Conservation (phyloP, 176 grass and related monocot genomes). For the Phyllostachys edulis region DNA sequence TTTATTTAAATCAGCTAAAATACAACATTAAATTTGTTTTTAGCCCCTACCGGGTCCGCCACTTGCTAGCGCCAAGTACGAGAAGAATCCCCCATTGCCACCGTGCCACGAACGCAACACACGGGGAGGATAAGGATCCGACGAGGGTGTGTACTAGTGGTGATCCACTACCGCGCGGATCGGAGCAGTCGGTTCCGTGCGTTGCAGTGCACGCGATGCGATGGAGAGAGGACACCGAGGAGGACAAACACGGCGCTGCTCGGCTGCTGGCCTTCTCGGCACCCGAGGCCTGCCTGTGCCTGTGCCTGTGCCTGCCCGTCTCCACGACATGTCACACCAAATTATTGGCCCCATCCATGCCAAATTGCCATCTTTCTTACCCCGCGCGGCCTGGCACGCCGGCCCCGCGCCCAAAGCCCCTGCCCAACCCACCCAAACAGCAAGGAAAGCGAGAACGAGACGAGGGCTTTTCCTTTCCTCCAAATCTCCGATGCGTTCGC, state of each 20-base stretch:
- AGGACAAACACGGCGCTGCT: neutral
- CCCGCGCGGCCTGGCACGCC: neutral
- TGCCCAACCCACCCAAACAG: neutral
- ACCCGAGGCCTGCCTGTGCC: neutral
- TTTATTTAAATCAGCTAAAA: too few species aligned
- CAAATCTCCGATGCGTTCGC: neutral
- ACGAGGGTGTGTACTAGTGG: too few species aligned
- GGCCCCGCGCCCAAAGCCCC: neutral
- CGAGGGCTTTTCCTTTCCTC: neutral
- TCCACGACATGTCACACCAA: constrained; percentile 24
- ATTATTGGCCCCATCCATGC: neutral
- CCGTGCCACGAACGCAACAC: neutral
- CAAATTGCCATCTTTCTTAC: neutral
- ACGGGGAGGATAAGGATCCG: too few species aligned
- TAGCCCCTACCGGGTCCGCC: too few species aligned
- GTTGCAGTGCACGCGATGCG: neutral
- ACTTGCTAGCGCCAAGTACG: too few species aligned
- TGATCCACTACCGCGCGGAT: too few species aligned
- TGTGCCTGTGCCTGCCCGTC: neutral
- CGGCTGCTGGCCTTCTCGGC: neutral
- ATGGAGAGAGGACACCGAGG: neutral
- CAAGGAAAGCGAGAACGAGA: neutral
- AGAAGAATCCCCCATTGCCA: too few species aligned
- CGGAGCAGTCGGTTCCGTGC: neutral
- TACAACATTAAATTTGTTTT: too few species aligned